These are phyloP conservation scores for Wickerhamomyces strasburgensis DNA, from an alignment of 805 yeast genomes.

Conservation along the genomic window DNA sequence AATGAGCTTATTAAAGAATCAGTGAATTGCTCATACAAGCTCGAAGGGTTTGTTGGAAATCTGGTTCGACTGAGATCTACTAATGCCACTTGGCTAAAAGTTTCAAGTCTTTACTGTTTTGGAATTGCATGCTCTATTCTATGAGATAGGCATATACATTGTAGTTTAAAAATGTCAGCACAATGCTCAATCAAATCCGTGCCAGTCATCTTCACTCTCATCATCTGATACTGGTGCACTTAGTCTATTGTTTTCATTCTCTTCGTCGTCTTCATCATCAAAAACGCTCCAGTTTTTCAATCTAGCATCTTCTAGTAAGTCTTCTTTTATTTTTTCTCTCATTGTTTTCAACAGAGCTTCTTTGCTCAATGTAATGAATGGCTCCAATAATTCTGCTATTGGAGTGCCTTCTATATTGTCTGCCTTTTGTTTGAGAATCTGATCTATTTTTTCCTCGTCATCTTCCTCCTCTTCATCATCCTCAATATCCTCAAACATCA, in stretches of 20 bases:
- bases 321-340: slow-evolving; percentile 58
- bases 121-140: too few relatives aligned
- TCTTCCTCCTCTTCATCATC: slow-evolving; percentile 41
- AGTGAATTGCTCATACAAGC: too few relatives aligned
- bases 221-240: slow-evolving; percentile 17
- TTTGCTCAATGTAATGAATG: slow-evolving; percentile 49
- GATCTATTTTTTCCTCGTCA: slow-evolving; percentile 24
- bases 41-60: too few relatives aligned
- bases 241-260: slow-evolving; percentile 27
- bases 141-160: too few relatives aligned
- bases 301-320: slow-evolving; percentile 61
- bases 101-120: too few relatives aligned
- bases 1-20: too few relatives aligned
- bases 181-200: slow-evolving; percentile 34
- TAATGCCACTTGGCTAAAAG: too few relatives aligned
- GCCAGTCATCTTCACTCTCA: slow-evolving; percentile 35
- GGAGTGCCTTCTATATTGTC: slow-evolving; percentile 45
- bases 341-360: slow-evolving; percentile 57
- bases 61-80: too few relatives aligned
- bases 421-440: slow-evolving; percentile 21
- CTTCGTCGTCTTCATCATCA: slow-evolving; percentile 16
- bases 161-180: too few relatives aligned
- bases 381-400: slow-evolving; percentile 47
- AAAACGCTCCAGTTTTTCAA: slow-evolving; percentile 58
- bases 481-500: slow-evolving; percentile 47